phyloP scores from a whole-genome alignment of 805 yeast genomes.

The Starmerella floris region DNA sequence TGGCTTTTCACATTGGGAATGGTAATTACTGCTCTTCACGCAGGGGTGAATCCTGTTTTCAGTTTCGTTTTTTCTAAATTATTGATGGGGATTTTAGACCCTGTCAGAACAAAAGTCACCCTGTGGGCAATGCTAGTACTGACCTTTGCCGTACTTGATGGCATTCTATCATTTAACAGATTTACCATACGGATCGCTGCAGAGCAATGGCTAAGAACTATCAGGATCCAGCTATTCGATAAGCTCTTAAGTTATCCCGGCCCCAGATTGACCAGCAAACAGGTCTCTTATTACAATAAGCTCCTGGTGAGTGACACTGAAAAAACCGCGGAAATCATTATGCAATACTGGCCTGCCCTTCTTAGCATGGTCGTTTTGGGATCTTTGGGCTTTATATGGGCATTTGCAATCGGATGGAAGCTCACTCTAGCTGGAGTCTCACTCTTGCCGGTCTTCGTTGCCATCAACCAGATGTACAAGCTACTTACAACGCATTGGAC shows the following conservation, averaged over 20 bases:
- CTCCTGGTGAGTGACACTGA: constrained; percentile 70
- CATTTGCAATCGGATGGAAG: constrained; percentile 71
- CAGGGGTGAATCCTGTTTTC: constrained; percentile 60
- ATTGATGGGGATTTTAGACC: constrained; percentile 48
- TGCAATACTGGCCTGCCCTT: constrained; percentile 46
- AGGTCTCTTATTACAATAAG: constrained; percentile 42
- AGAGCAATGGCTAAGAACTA: constrained; percentile 49
- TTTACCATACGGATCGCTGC: constrained; percentile 43
- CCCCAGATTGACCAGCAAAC: constrained; percentile 33
- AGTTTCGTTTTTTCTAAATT: constrained; percentile 65
- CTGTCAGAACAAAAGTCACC: constrained; percentile 23
- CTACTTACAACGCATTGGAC: constrained; percentile 22
- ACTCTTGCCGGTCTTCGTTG: constrained; percentile 49
- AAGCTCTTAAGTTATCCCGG: constrained; percentile 31
- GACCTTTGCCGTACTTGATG: constrained; percentile 50
- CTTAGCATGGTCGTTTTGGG: constrained; percentile 43
- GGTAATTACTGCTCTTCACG: constrained; percentile 39
- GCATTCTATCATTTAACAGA: constrained; percentile 39
- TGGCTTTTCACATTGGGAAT: constrained; percentile 37
- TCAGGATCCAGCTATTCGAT: constrained; percentile 40
- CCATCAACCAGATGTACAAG: constrained; percentile 43
- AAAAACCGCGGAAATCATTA: constrained; percentile 53
- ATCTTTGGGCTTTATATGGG: constrained; percentile 59
- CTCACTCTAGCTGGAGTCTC: constrained; percentile 70
- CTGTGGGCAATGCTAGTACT: constrained; percentile 60